These are phyloP conservation scores for Suillus sp. DNA, from an alignment of 768 basidiomycete genomes.

Conservation along the genomic window DNA sequence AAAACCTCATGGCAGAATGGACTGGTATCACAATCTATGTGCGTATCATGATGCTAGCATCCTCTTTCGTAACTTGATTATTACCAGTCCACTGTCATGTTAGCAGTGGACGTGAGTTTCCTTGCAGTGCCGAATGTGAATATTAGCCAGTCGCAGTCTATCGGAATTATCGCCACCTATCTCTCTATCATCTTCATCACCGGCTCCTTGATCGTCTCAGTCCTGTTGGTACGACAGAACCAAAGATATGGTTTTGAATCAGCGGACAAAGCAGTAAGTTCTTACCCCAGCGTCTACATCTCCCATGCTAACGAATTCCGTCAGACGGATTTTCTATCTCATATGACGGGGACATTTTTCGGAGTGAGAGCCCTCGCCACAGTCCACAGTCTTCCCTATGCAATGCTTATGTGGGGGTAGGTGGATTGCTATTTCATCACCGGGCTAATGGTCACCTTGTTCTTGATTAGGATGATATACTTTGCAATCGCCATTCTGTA, in stretches of 20 bases:
- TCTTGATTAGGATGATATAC: conserved; percentile 1
- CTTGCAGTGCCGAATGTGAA: conserved; percentile 30
- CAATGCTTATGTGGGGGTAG: conserved; percentile 7
- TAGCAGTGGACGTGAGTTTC: conserved; percentile 16
- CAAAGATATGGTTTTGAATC: conserved; percentile 27
- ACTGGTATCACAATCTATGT: conserved; percentile 51
- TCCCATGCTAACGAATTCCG: not conserved
- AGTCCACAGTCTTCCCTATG: conserved; percentile 3
- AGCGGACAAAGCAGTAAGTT: conserved; percentile 32
- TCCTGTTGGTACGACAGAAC: conserved; percentile 40
- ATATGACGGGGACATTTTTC: not conserved
- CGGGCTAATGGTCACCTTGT: not conserved
- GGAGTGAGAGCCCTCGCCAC: conserved; percentile 1
- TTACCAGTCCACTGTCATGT: conserved; percentile 16
- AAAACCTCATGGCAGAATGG: conserved; percentile 48
- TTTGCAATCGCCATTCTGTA: conserved; percentile 3
- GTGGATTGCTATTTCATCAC: not conserved
- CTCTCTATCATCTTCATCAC: conserved; percentile 39
- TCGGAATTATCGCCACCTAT: conserved; percentile 37
- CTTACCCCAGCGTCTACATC: not conserved
- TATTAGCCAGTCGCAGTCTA: conserved; percentile 11
- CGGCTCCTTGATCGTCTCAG: conserved; percentile 36
- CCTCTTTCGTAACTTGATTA: not conserved
- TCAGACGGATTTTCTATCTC: conserved; percentile 18
- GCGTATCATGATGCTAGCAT: conserved; percentile 15